Percentiles rank a stretch among this genome's conserved stretches.
Evolutionary conservation across 2,329 filamentous ascomycete genomes (phyloP).

Genomic region (Arthrobotrys megalospora): DNA sequence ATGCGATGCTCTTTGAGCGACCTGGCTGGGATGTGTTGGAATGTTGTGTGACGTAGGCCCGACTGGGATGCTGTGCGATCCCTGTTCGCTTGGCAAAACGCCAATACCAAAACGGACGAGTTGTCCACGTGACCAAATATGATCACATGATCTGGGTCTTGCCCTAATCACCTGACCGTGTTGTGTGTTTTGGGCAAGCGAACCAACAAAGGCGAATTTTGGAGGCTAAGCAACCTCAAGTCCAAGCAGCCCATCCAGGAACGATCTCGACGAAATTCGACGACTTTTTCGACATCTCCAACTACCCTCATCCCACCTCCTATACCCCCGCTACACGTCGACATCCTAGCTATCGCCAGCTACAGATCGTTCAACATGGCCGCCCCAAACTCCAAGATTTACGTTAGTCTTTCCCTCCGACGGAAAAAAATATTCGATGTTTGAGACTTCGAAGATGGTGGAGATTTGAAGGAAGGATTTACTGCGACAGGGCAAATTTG

Average conservation of each 20-base stretch:
- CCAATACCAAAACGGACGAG: not conserved
- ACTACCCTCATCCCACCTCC: constrained; percentile 34
- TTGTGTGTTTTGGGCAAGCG: constrained; percentile 48
- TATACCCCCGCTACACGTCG: constrained; percentile 49
- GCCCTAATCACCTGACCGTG: constrained; percentile 56
- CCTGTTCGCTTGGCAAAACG: constrained; percentile 28
- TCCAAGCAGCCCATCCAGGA: constrained; percentile 28
- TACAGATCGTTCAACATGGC: constrained; percentile 61
- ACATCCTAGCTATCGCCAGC: constrained; percentile 55
- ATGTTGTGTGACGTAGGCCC: constrained; percentile 58
- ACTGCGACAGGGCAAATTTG: constrained; percentile 31
- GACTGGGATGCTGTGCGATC: constrained; percentile 29
- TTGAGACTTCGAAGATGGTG: constrained; percentile 14
- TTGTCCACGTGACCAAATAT: constrained; percentile 13
- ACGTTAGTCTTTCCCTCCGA: constrained; percentile 50
- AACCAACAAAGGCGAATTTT: constrained; percentile 59
- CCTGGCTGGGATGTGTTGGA: constrained; percentile 46
- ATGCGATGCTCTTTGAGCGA: constrained; percentile 26
- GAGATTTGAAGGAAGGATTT: constrained; percentile 13
- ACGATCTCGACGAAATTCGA: constrained; percentile 60
- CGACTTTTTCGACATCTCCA: constrained; percentile 51
- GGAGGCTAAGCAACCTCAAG: constrained; percentile 46
- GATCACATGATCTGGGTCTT: constrained; percentile 27
- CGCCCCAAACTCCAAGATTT: constrained; percentile 56
- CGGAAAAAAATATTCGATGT: constrained; percentile 6